These are phyloP conservation scores for Botrytis squamosa DNA, from an alignment of 2,329 filamentous ascomycete genomes.

Conservation along the genomic window DNA sequence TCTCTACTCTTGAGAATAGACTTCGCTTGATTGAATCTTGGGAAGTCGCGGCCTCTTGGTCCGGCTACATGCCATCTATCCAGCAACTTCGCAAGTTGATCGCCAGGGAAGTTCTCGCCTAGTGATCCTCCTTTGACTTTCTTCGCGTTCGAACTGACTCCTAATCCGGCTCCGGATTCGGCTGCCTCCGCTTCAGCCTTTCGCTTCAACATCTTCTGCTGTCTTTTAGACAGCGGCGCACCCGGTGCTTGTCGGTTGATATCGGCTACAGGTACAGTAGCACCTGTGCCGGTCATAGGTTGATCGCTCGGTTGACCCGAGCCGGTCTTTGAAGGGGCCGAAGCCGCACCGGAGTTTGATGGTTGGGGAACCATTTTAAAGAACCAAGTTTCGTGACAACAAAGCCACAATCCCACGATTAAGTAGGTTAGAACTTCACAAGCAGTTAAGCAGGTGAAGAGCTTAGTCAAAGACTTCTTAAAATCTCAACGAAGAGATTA, in stretches of 20 bases:
- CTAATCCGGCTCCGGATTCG: too few species aligned
- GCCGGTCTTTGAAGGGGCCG: not conserved
- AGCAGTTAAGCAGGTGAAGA: too few species aligned
- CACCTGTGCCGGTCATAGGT: not conserved
- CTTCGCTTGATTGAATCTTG: not conserved
- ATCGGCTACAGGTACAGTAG: not conserved
- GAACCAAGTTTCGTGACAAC: too few species aligned
- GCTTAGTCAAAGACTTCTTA: too few species aligned
- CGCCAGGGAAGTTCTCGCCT: not conserved
- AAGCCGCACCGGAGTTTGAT: not conserved
- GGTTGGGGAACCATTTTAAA: not conserved
- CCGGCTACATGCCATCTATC: not conserved
- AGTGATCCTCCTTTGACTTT: not conserved
- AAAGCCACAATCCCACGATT: too few species aligned
- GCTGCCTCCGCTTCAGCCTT: not conserved
- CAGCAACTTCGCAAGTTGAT: not conserved
- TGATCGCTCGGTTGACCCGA: not conserved
- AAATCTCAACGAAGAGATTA: too few species aligned
- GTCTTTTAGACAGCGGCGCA: not conserved
- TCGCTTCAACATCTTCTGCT: not conserved
- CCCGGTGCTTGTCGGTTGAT: not conserved
- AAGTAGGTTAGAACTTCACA: too few species aligned
- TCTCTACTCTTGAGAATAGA: not conserved
- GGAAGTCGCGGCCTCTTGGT: not conserved
- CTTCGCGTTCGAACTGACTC: not conserved